A percentile compares a stretch with the other conserved stretches of the same genome.
phyloP scores from a whole-genome alignment of 345 rosid species.

The Anastatica hierochuntica region DNA sequence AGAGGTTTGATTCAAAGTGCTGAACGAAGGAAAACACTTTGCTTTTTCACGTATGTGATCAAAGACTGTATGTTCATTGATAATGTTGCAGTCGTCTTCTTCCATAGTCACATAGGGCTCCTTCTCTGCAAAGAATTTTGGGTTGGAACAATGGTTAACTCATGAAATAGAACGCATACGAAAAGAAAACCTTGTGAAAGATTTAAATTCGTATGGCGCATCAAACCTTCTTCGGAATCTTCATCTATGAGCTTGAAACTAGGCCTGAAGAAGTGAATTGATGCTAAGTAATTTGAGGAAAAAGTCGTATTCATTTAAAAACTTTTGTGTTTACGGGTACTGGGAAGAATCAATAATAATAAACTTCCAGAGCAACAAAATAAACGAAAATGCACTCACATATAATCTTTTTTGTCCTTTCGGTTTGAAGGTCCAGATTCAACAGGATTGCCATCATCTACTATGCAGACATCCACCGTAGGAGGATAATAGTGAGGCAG shows the following conservation, averaged over 20 bases:
- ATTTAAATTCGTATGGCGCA: not conserved
- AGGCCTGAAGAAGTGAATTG: conserved; percentile 49
- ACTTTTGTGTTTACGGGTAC: not conserved
- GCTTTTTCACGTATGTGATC: conserved; percentile 82
- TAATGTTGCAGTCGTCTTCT: conserved; percentile 40
- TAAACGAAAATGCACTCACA: not conserved
- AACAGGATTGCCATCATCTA: conserved; percentile 34
- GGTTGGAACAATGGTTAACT: conserved; percentile 4
- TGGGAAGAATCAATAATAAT: not conserved
- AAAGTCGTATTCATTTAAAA: not conserved
- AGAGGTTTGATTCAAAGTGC: conserved; percentile 29
- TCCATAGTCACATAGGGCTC: conserved; percentile 29
- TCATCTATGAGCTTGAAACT: conserved; percentile 86
- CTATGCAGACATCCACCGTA: conserved; percentile 25
- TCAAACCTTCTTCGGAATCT: conserved; percentile 59
- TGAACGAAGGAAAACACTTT: conserved; percentile 49
- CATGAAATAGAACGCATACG: not conserved
- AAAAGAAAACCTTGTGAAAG: not conserved
- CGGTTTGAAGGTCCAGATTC: conserved; percentile 16
- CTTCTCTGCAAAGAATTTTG: conserved; percentile 19
- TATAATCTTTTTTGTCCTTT: conserved; percentile 16
- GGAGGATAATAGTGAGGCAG: conserved; percentile 34
- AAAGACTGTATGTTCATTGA: conserved; percentile 52
- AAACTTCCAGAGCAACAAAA: not conserved
- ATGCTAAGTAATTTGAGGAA: not conserved